These are phyloP conservation scores for Calonectria pseudoturangicola DNA, from an alignment of 2,329 filamentous ascomycete species.

Conservation along the genomic window DNA sequence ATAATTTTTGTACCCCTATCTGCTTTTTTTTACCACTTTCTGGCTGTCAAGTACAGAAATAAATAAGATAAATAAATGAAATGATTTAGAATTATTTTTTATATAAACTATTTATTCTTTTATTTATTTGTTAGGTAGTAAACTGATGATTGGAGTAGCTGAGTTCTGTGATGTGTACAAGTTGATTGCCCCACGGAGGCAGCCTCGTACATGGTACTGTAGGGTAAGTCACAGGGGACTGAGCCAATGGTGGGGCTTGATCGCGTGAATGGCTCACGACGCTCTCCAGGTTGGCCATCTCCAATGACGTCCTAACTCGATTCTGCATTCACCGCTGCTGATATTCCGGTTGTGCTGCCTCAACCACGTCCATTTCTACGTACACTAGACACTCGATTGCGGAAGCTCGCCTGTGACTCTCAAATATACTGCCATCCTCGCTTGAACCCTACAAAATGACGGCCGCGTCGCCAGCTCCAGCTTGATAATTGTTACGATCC, in stretches of 20 bases:
- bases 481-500: slow-evolving; percentile 53
- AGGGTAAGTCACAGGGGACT: slow-evolving; percentile 4
- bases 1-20: too few relatives aligned
- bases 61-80: too few relatives aligned
- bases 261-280: slow-evolving; percentile 41
- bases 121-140: too few relatives aligned
- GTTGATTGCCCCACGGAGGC: not conserved
- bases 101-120: too few relatives aligned
- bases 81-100: too few relatives aligned
- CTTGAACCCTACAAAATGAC: slow-evolving; percentile 51
- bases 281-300: slow-evolving; percentile 18
- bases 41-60: too few relatives aligned
- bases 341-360: slow-evolving; percentile 6
- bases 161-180: too few relatives aligned
- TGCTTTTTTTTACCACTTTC: too few relatives aligned
- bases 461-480: slow-evolving; percentile 45
- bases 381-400: slow-evolving; percentile 2
- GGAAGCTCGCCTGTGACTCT: not conserved
- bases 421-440: not conserved
- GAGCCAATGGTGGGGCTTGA: slow-evolving; percentile 35
- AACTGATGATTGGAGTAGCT: too few relatives aligned
- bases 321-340: slow-evolving; percentile 11
- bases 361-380: not conserved
- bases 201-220: not conserved
- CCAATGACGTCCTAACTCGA: slow-evolving; percentile 31